A percentile compares a stretch with the other conserved stretches of the same genome.
phyloP scores from a whole-genome alignment of 2,329 filamentous ascomycete genomes.

The Pseudopithomyces maydicus region DNA sequence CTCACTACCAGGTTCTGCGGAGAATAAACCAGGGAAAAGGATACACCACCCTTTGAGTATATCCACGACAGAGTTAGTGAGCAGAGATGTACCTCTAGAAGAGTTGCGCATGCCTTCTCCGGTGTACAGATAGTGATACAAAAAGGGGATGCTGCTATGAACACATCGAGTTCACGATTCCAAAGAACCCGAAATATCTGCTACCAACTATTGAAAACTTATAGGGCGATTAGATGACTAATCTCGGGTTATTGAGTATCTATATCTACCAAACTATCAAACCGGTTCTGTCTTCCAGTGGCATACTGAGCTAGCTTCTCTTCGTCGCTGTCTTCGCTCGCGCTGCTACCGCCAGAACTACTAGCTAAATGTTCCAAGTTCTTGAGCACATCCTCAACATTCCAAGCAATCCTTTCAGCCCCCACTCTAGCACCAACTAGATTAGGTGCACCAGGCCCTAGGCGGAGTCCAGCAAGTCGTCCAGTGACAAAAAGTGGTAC shows the following conservation, averaged over 20 bases:
- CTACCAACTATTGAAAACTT: too few relatives aligned
- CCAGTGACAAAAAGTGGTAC: slow-evolving; percentile 76
- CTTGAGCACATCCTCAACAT: slow-evolving; percentile 63
- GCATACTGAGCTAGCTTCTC: slow-evolving; percentile 2
- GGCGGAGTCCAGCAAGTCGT: slow-evolving; percentile 66
- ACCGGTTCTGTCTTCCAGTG: neutral
- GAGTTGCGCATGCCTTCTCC: neutral
- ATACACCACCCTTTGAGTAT: slow-evolving; percentile 7
- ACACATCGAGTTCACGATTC: too few relatives aligned
- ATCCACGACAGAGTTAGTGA: slow-evolving; percentile 5
- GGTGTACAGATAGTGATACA: too few relatives aligned
- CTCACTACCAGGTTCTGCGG: neutral
- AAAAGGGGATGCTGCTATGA: too few relatives aligned
- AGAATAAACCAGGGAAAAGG: neutral
- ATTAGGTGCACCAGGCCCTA: slow-evolving; percentile 76
- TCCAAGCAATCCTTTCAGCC: slow-evolving; percentile 75
- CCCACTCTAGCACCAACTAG: slow-evolving; percentile 74
- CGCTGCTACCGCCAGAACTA: too few relatives aligned
- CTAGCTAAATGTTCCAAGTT: slow-evolving; percentile 2
- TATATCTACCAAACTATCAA: slow-evolving; percentile 6
- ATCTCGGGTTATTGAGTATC: neutral
- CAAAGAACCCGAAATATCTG: too few relatives aligned
- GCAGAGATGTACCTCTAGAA: neutral
- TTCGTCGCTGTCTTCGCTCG: neutral
- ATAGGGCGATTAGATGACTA: neutral